Percentiles rank a stretch among this genome's conserved stretches.
phyloP scores from a whole-genome alignment of 2,329 filamentous ascomycete genomes.

The Talaromyces pinophilus region DNA sequence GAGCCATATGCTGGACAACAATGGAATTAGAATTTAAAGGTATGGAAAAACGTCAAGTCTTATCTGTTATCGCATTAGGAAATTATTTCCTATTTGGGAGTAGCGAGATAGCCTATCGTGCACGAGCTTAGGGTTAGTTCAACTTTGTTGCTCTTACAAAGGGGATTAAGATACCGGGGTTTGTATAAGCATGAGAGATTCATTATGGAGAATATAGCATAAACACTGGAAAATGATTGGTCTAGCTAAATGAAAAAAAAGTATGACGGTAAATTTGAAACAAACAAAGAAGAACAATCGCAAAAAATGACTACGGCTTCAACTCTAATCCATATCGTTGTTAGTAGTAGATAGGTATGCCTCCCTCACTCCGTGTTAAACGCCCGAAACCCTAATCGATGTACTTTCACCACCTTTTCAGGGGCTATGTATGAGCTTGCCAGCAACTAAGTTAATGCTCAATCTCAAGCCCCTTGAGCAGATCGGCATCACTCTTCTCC shows the following conservation, averaged over 20 bases:
- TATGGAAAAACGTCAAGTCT: not conserved
- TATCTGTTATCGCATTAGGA: conserved; percentile 4
- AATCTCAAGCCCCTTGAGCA: not conserved
- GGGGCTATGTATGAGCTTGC: not conserved
- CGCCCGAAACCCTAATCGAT: not conserved
- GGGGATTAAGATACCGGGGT: not conserved
- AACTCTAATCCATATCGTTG: not conserved
- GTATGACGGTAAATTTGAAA: not conserved
- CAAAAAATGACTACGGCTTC: not conserved
- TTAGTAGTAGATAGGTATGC: not conserved
- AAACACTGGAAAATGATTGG: not conserved
- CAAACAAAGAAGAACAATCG: not conserved
- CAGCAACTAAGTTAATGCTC: not conserved
- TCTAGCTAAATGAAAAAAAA: not conserved
- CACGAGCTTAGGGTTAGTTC: not conserved
- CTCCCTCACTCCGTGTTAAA: not conserved
- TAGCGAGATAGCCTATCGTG: conserved; percentile 4
- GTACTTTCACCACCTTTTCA: not conserved
- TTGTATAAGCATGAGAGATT: not conserved
- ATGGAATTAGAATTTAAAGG: not conserved
- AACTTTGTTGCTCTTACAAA: not conserved
- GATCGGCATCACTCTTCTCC: conserved; percentile 40
- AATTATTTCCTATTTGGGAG: conserved; percentile 19
- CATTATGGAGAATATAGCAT: not conserved
- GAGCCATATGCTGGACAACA: not conserved